These are phyloP conservation scores for Petrea volubilis DNA, from an alignment of 257 asterid species.

Conservation along the genomic window DNA sequence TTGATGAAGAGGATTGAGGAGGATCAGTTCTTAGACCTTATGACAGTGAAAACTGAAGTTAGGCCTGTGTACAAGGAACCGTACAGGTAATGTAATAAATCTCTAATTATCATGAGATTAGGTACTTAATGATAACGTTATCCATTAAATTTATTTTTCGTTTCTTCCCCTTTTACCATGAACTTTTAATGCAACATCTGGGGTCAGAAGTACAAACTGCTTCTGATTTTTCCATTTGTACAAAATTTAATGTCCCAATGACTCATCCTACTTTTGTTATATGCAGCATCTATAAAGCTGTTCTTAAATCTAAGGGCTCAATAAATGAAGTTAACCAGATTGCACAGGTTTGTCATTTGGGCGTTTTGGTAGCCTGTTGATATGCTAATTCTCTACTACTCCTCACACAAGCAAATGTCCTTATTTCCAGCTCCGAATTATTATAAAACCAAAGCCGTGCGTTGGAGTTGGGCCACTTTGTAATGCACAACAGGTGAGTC, in stretches of 20 bases:
- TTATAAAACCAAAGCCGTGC: slow-evolving; percentile 79
- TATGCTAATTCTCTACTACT: background rate
- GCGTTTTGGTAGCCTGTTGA: slow-evolving; percentile 13
- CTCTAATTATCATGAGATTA: slow-evolving; percentile 12
- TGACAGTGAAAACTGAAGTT: slow-evolving; percentile 74
- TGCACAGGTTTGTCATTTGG: slow-evolving; percentile 63
- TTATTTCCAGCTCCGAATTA: slow-evolving; percentile 72
- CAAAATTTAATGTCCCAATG: slow-evolving; percentile 1
- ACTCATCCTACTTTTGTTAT: slow-evolving; percentile 18
- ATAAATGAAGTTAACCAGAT: slow-evolving; percentile 81
- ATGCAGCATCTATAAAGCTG: slow-evolving; percentile 58
- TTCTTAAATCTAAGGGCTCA: slow-evolving; percentile 53
- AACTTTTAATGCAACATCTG: background rate
- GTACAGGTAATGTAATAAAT: slow-evolving; percentile 56
- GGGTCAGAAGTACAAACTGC: background rate
- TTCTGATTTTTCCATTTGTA: background rate
- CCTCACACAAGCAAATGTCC: slow-evolving; percentile 31
- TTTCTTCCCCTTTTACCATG: background rate
- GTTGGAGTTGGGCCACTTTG: slow-evolving; percentile 91
- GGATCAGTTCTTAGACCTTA: slow-evolving; percentile 84
- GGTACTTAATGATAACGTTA: background rate
- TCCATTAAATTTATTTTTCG: background rate
- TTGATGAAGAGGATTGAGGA: slow-evolving; percentile 76
- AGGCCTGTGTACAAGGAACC: slow-evolving; percentile 85
- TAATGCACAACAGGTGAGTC: slow-evolving; percentile 76